Conservation (phyloP, 768 basidiomycete genomes). For the Rickenella mellea region DNA sequence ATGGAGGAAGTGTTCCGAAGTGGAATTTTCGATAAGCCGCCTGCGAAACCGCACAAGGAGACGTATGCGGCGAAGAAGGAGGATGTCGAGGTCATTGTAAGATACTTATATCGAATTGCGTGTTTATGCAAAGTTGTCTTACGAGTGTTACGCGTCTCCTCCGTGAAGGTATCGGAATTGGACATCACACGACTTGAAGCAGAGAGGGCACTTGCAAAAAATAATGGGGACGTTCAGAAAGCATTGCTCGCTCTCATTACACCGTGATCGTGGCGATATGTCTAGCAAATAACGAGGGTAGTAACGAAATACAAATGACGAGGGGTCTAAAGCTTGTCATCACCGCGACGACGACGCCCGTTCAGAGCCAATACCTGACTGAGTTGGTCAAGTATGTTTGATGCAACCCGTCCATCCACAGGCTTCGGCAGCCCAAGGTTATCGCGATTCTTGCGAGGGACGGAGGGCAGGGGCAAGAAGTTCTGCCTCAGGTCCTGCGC, state of each 20-base stretch:
- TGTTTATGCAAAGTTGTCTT: not conserved
- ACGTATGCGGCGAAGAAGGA: constrained; percentile 39
- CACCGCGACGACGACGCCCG: no score
- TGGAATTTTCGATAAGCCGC: constrained; percentile 49
- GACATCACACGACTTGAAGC: constrained; percentile 51
- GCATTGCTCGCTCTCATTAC: constrained; percentile 24
- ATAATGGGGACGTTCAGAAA: constrained; percentile 43
- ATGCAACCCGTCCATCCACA: no score
- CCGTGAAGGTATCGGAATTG: constrained; percentile 47
- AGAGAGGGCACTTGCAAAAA: constrained; percentile 45
- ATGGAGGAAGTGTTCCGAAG: constrained; percentile 54
- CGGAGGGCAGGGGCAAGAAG: no score
- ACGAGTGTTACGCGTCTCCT: not conserved
- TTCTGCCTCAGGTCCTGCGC: no score
- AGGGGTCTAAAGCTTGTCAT: no score
- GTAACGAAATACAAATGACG: no score
- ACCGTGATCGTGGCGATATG: no score
- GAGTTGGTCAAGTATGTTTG: no score
- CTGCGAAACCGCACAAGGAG: constrained; percentile 38
- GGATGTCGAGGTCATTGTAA: constrained; percentile 57
- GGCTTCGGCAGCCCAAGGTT: no score
- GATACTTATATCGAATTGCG: constrained; percentile 11
- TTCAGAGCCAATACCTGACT: no score
- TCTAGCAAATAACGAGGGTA: no score
- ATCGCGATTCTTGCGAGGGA: no score